phyloP scores from a whole-genome alignment of 2,329 filamentous ascomycete genomes.

The Penicillium olsonii region DNA sequence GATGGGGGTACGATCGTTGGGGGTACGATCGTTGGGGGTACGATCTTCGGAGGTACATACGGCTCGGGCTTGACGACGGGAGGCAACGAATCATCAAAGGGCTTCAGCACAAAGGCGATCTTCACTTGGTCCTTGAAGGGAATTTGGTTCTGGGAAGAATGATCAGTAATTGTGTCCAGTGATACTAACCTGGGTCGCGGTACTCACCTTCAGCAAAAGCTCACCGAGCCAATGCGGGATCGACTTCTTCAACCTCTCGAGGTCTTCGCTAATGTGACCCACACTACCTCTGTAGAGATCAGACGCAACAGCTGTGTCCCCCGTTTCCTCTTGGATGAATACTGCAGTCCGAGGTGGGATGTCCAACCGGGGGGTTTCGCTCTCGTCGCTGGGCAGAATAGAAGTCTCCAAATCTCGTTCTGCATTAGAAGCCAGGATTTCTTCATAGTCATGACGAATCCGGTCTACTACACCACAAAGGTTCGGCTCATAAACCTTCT shows the following conservation, averaged over 20 bases:
- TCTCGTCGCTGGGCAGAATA: constrained; percentile 46
- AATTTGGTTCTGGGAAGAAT: constrained; percentile 64
- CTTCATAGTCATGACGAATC: constrained; percentile 50
- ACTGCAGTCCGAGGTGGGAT: constrained; percentile 57
- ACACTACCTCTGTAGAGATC: constrained; percentile 93
- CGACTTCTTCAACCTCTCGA: constrained; percentile 79
- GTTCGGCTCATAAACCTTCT: constrained; percentile 48
- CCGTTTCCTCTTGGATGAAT: constrained; percentile 66
- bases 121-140: constrained; percentile 91
- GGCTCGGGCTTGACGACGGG: constrained; percentile 72
- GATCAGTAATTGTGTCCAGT: neutral
- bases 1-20: too few species aligned
- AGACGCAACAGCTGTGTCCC: constrained; percentile 65
- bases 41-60: constrained; percentile 40
- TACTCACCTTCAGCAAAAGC: constrained; percentile 68
- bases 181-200: neutral
- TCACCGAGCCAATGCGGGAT: constrained; percentile 93
- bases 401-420: constrained; percentile 38
- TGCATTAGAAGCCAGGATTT: constrained; percentile 41
- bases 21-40: neutral
- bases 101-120: constrained; percentile 89
- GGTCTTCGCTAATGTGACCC: constrained; percentile 71
- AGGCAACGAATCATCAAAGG: constrained; percentile 73
- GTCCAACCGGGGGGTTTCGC: constrained; percentile 47
- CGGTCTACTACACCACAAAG: constrained; percentile 49